Evolutionary conservation across 345 rosid genomes (phyloP).

Genomic region (Arabidopsis arenosa): DNA sequence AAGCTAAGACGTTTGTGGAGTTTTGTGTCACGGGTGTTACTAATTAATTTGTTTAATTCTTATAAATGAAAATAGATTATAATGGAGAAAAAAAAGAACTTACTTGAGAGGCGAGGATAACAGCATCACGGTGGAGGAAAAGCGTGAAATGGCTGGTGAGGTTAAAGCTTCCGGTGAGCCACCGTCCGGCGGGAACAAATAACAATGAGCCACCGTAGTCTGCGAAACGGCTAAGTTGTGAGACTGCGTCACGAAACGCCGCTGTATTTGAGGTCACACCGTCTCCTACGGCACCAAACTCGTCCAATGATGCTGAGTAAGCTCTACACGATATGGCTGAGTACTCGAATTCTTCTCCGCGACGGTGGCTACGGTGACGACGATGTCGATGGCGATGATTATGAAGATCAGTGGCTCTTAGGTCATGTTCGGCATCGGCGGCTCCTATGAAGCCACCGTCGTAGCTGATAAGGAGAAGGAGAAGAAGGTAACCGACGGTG

Average conservation of each 20-base stretch:
- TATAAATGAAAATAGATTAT: neutral
- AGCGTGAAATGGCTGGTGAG: slow-evolving; percentile 92
- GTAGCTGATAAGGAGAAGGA: slow-evolving; percentile 27
- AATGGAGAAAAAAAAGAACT: slow-evolving; percentile 6
- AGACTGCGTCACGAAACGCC: slow-evolving; percentile 71
- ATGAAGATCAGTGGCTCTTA: slow-evolving; percentile 32
- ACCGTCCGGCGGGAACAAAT: slow-evolving; percentile 81
- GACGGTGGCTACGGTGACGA: slow-evolving; percentile 52
- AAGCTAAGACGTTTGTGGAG: slow-evolving; percentile 30
- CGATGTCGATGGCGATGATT: slow-evolving; percentile 39
- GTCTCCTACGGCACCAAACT: slow-evolving; percentile 89
- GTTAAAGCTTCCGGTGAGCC: slow-evolving; percentile 89
- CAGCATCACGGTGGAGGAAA: slow-evolving; percentile 74
- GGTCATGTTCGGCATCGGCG: slow-evolving; percentile 23
- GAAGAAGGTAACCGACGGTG: slow-evolving; percentile 27
- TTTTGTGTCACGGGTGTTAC: slow-evolving; percentile 44
- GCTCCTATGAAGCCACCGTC: slow-evolving; percentile 22
- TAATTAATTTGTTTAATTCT: neutral
- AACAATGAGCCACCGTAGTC: slow-evolving; percentile 78
- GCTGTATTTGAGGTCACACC: slow-evolving; percentile 76
- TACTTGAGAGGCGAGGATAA: slow-evolving; percentile 87
- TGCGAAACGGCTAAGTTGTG: slow-evolving; percentile 58
- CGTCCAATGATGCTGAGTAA: slow-evolving; percentile 70
- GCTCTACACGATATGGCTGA: slow-evolving; percentile 68
- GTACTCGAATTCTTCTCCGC: slow-evolving; percentile 49